phyloP scores from a whole-genome alignment of 108 stramenopile species.

The Aurantiochytrium sp. region DNA sequence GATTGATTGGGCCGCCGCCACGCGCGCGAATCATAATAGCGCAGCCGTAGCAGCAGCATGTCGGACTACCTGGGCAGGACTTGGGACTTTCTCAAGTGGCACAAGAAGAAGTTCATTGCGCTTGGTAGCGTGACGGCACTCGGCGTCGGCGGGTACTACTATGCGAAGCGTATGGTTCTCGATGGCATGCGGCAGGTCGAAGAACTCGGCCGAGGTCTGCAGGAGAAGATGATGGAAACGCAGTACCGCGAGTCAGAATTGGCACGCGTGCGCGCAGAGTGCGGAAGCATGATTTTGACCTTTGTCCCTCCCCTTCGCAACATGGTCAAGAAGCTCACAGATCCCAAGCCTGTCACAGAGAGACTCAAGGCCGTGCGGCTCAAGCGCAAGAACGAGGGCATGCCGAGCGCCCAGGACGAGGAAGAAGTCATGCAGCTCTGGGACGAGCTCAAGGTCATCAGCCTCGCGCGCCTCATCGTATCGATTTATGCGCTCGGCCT shows the following conservation, averaged over 20 bases:
- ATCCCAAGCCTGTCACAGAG: slow-evolving; percentile 6
- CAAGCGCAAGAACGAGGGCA: not conserved
- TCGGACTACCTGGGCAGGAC: not conserved
- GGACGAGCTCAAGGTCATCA: slow-evolving; percentile 16
- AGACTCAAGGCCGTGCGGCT: not conserved
- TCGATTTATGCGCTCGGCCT: not conserved
- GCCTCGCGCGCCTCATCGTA: not conserved
- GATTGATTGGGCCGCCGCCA: no score
- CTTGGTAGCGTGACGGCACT: not conserved
- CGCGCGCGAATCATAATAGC: no score
- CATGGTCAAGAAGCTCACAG: slow-evolving; percentile 5
- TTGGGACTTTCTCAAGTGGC: slow-evolving; percentile 9
- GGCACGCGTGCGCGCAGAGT: not conserved
- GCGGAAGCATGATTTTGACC: not conserved
- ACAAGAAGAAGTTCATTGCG: slow-evolving; percentile 17
- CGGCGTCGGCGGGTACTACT: slow-evolving; percentile 6
- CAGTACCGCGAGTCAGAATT: not conserved
- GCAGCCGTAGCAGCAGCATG: not conserved
- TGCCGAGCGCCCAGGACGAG: not conserved
- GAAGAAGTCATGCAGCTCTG: not conserved
- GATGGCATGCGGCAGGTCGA: slow-evolving; percentile 2
- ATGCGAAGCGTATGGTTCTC: not conserved
- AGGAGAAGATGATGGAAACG: slow-evolving; percentile 14
- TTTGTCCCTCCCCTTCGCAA: not conserved
- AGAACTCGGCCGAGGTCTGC: not conserved